Evolutionary conservation across 2,329 filamentous ascomycete genomes (phyloP).

Genomic region (Alternaria panax): DNA sequence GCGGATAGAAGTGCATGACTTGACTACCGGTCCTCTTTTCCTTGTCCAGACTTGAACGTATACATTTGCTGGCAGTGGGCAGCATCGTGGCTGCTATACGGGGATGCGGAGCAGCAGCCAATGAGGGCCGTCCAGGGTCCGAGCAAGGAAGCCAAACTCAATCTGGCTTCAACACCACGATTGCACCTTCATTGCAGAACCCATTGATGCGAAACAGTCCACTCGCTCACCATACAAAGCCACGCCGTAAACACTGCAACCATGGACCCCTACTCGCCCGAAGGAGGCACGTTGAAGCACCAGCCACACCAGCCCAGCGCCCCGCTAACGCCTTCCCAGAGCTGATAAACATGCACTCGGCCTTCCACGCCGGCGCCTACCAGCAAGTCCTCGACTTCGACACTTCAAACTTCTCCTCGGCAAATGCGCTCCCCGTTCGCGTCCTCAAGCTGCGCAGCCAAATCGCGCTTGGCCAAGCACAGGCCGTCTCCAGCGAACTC

Average conservation of each 20-base stretch:
- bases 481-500: slow-evolving; percentile 73
- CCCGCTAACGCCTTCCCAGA: slow-evolving; percentile 53
- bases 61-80: neutral
- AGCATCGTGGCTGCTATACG: neutral
- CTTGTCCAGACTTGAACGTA: neutral
- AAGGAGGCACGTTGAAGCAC: slow-evolving; percentile 61
- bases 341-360: slow-evolving; percentile 72
- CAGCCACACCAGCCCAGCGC: neutral
- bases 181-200: slow-evolving; percentile 13
- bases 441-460: slow-evolving; percentile 82
- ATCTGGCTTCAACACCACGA: slow-evolving; percentile 42
- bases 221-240: slow-evolving; percentile 3
- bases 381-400: slow-evolving; percentile 86
- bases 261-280: slow-evolving; percentile 68
- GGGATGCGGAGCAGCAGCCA: slow-evolving; percentile 20
- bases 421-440: slow-evolving; percentile 78
- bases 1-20: too few species aligned
- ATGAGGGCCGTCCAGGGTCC: slow-evolving; percentile 32
- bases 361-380: slow-evolving; percentile 81
- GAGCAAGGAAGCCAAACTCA: slow-evolving; percentile 42
- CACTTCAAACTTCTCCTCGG: slow-evolving; percentile 76
- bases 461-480: slow-evolving; percentile 80
- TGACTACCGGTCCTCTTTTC: too few species aligned
- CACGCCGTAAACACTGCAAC: slow-evolving; percentile 2
- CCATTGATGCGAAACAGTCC: slow-evolving; percentile 8